phyloP scores from a whole-genome alignment of 495 filamentous ascomycete species.

The Hypomontagnella submonticulosa region DNA sequence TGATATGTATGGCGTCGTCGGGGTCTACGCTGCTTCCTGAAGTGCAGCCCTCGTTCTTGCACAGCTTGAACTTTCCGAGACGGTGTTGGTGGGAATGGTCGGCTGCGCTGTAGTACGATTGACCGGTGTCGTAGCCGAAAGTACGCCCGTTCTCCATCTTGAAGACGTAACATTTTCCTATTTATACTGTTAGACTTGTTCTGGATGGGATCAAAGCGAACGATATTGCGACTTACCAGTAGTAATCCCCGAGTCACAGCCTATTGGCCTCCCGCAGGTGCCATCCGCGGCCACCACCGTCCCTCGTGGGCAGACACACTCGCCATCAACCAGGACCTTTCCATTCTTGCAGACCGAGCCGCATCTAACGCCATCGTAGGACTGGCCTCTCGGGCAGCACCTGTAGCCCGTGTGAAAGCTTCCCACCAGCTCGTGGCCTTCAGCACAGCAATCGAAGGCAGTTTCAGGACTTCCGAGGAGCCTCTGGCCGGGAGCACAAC shows the following conservation, averaged over 20 bases:
- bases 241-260: slow-evolving; percentile 24
- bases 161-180: slow-evolving; percentile 25
- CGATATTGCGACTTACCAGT: slow-evolving; percentile 14
- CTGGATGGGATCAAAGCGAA: not conserved
- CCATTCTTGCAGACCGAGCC: slow-evolving; percentile 12
- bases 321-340: slow-evolving; percentile 20
- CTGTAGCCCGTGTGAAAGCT: slow-evolving; percentile 12
- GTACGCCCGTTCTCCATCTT: slow-evolving; percentile 25
- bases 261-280: slow-evolving; percentile 10
- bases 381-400: slow-evolving; percentile 24
- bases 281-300: slow-evolving; percentile 7
- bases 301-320: slow-evolving; percentile 19
- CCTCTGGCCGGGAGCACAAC: slow-evolving; percentile 18
- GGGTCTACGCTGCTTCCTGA: slow-evolving; percentile 19
- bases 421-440: slow-evolving; percentile 14
- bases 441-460: slow-evolving; percentile 26
- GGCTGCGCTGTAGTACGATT: slow-evolving; percentile 23
- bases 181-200: slow-evolving; percentile 1
- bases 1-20: slow-evolving; percentile 19
- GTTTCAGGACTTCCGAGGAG: slow-evolving; percentile 20
- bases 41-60: slow-evolving; percentile 23
- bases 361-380: slow-evolving; percentile 16
- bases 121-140: slow-evolving; percentile 25
- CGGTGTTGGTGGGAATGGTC: slow-evolving; percentile 27
- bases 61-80: slow-evolving; percentile 21